These are phyloP conservation scores for Claviceps maximensis DNA, from an alignment of 2,329 filamentous ascomycete species.

Conservation along the genomic window DNA sequence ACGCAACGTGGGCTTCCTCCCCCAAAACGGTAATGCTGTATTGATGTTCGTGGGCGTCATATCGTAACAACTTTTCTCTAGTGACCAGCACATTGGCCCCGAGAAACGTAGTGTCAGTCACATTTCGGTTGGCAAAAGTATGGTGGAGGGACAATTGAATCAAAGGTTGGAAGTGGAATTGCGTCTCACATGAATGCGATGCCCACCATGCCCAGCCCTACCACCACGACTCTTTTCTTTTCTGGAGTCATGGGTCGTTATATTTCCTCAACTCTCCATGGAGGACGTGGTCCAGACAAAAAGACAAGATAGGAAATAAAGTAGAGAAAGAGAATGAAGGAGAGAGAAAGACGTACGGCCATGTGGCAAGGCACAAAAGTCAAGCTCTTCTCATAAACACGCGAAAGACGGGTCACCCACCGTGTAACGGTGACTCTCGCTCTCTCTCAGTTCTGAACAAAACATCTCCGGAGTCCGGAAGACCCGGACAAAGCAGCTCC, in stretches of 20 bases:
- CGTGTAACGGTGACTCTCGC: neutral
- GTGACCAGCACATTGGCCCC: neutral
- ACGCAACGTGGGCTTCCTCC: slow-evolving; percentile 76
- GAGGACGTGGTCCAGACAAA: too few species aligned
- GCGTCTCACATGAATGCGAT: slow-evolving; percentile 69
- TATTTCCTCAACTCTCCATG: neutral
- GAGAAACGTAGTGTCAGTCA: neutral
- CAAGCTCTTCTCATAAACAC: neutral
- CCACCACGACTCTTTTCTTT: slow-evolving; percentile 60
- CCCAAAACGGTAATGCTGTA: slow-evolving; percentile 78
- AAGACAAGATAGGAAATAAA: neutral
- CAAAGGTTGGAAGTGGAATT: neutral
- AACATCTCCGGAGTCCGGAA: slow-evolving; percentile 6
- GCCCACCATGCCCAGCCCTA: slow-evolving; percentile 85
- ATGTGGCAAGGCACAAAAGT: too few species aligned
- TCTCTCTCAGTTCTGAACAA: neutral
- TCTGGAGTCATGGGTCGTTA: neutral
- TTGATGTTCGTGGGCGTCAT: slow-evolving; percentile 60
- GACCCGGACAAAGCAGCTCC: neutral
- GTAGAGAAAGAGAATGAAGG: neutral
- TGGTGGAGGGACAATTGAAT: neutral
- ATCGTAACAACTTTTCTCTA: slow-evolving; percentile 80
- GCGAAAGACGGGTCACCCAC: neutral
- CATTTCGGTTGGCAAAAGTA: neutral
- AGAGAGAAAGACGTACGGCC: neutral